Percentiles rank a stretch among this genome's conserved stretches.
Conservation (phyloP, 2,329 filamentous ascomycete species). For the Colletotrichum eremochloae region DNA sequence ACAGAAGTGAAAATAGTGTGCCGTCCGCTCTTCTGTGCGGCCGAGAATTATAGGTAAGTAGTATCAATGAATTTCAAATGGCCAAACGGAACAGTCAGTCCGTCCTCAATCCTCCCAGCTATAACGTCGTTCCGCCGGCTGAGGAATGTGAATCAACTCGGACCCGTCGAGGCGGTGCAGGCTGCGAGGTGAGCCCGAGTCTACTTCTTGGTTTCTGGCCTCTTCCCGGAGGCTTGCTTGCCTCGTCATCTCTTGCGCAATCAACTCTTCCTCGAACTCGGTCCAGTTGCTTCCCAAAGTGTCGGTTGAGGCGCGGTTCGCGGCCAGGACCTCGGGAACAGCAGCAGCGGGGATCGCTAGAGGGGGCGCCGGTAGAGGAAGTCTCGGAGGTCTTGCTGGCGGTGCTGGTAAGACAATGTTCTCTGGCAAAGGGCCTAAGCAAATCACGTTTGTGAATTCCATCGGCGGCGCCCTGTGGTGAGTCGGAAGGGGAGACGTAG, state of each 20-base stretch:
- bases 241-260: slow-evolving; percentile 48
- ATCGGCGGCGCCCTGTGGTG: slow-evolving; percentile 65
- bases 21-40: slow-evolving; percentile 1
- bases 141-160: slow-evolving; percentile 65
- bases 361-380: slow-evolving; percentile 46
- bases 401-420: slow-evolving; percentile 57
- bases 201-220: slow-evolving; percentile 43
- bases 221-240: slow-evolving; percentile 44
- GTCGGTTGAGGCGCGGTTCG: slow-evolving; percentile 49
- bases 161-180: slow-evolving; percentile 59
- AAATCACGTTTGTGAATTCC: slow-evolving; percentile 66
- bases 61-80: slow-evolving; percentile 19
- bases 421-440: slow-evolving; percentile 66
- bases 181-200: slow-evolving; percentile 46
- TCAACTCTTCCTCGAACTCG: slow-evolving; percentile 62
- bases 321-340: slow-evolving; percentile 2
- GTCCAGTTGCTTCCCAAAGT: slow-evolving; percentile 71
- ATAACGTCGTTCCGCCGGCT: slow-evolving; percentile 63
- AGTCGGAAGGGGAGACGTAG: slow-evolving; percentile 50
- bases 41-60: slow-evolving; percentile 24
- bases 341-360: slow-evolving; percentile 46
- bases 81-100: slow-evolving; percentile 4
- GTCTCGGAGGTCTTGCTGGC: slow-evolving; percentile 47
- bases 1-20: slow-evolving; percentile 16
- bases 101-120: slow-evolving; percentile 62